Evolutionary conservation across 768 basidiomycete genomes (phyloP).

Genomic region (Lactarius vividus): DNA sequence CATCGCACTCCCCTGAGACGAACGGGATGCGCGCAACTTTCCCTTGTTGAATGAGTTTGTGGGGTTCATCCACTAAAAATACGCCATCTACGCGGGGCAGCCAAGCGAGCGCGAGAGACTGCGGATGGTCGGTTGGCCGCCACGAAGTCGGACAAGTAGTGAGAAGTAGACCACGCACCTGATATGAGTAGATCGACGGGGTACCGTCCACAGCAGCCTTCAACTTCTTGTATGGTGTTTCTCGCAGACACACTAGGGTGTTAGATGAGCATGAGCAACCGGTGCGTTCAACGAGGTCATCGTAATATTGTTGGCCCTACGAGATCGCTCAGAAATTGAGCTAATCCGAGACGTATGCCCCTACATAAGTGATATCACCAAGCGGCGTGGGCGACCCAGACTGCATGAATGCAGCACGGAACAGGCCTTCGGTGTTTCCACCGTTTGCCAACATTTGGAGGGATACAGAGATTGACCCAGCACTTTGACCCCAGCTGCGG

Average conservation of each 20-base stretch:
- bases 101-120: conserved; percentile 37
- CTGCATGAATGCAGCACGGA: conserved; percentile 45
- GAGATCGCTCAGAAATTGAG: not conserved
- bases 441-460: conserved; percentile 44
- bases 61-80: conserved; percentile 37
- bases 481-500: conserved; percentile 47
- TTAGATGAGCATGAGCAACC: conserved; percentile 38
- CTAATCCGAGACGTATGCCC: conserved; percentile 33
- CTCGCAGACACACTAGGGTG: conserved; percentile 44
- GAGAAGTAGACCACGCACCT: conserved; percentile 26
- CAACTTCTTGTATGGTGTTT: conserved; percentile 35
- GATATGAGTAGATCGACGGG: conserved; percentile 33
- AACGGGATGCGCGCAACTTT: conserved; percentile 33
- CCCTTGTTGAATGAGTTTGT: conserved; percentile 36
- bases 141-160: not conserved
- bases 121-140: not conserved
- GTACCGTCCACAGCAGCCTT: conserved; percentile 35
- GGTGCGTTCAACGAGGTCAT: conserved; percentile 39
- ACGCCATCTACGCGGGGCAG: conserved; percentile 41
- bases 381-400: conserved; percentile 38
- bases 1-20: conserved; percentile 34
- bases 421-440: conserved; percentile 38
- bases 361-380: conserved; percentile 33
- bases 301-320: conserved; percentile 39
- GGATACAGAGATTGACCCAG: conserved; percentile 48